Evolutionary conservation across 2,329 filamentous ascomycete genomes (phyloP).

Genomic region (Aspergillus sergii): DNA sequence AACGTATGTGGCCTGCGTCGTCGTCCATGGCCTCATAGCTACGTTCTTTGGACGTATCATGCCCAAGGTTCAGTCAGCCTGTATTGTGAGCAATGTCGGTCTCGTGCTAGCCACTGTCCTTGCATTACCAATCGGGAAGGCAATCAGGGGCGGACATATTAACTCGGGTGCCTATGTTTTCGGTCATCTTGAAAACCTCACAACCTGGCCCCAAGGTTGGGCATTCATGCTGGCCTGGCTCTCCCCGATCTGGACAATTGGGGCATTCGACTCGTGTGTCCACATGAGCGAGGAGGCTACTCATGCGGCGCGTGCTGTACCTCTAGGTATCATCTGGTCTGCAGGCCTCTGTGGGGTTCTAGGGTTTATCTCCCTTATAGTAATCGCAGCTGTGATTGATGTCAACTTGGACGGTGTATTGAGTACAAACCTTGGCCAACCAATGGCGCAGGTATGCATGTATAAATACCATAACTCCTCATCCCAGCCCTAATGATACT

Average conservation of each 20-base stretch:
- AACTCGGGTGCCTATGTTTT: constrained; percentile 56
- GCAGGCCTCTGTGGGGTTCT: constrained; percentile 55
- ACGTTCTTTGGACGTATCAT: constrained; percentile 58
- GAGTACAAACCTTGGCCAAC: constrained; percentile 58
- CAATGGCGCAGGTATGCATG: constrained; percentile 53
- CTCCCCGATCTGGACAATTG: constrained; percentile 63
- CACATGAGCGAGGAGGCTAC: constrained; percentile 64
- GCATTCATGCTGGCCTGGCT: constrained; percentile 64
- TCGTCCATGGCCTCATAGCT: constrained; percentile 58
- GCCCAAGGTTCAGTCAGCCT: constrained; percentile 61
- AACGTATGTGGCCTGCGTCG: constrained; percentile 57
- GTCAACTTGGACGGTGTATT: constrained; percentile 55
- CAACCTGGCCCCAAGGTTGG: constrained; percentile 60
- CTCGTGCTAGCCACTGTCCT: constrained; percentile 60
- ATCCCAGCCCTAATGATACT: background rate
- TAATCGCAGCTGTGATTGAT: constrained; percentile 60
- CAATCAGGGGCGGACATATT: constrained; percentile 27
- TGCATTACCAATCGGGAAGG: constrained; percentile 57
- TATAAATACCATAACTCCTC: background rate
- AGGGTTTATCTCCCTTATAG: constrained; percentile 60
- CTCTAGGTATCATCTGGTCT: constrained; percentile 61
- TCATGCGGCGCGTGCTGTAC: constrained; percentile 62
- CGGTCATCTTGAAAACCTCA: constrained; percentile 58
- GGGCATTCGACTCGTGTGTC: constrained; percentile 59
- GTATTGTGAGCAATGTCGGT: constrained; percentile 58